These are phyloP conservation scores for Malus asiatica DNA, from an alignment of 306 rosid genomes.

Conservation along the genomic window DNA sequence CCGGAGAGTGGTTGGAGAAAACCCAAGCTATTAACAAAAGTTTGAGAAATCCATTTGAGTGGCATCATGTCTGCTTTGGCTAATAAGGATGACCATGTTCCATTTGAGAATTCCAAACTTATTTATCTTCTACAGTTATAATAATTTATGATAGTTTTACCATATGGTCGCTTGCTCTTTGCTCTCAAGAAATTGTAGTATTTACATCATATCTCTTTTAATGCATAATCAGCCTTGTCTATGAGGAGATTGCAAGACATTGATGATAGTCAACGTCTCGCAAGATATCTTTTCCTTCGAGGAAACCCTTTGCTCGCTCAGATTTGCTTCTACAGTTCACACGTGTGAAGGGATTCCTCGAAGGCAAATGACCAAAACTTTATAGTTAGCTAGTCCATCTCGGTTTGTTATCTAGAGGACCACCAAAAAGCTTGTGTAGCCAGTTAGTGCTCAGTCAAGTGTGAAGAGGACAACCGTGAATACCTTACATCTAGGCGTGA, in stretches of 20 bases:
- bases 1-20: constrained; percentile 90
- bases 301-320: constrained; percentile 85
- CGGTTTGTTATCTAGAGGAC: accelerated
- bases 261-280: constrained; percentile 83
- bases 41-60: constrained; percentile 24
- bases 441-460: too few relatives aligned
- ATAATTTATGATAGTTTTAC: background rate
- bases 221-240: constrained; percentile 72
- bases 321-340: constrained; percentile 81
- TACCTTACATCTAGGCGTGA: too few relatives aligned
- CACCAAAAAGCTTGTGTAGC: constrained; percentile 1
- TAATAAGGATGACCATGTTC: constrained; percentile 85
- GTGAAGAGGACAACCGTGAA: too few relatives aligned
- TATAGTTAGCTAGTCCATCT: too few relatives aligned
- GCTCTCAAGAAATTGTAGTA: background rate
- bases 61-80: constrained; percentile 90
- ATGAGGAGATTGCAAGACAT: constrained; percentile 85
- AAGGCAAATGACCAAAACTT: constrained; percentile 35
- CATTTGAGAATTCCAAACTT: constrained; percentile 83
- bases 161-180: background rate
- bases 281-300: constrained; percentile 69
- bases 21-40: constrained; percentile 96
- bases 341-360: constrained; percentile 83
- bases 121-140: constrained; percentile 90
- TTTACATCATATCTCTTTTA: background rate